Conservation (phyloP, 306 rosid genomes). For the Canavalia gladiata region DNA sequence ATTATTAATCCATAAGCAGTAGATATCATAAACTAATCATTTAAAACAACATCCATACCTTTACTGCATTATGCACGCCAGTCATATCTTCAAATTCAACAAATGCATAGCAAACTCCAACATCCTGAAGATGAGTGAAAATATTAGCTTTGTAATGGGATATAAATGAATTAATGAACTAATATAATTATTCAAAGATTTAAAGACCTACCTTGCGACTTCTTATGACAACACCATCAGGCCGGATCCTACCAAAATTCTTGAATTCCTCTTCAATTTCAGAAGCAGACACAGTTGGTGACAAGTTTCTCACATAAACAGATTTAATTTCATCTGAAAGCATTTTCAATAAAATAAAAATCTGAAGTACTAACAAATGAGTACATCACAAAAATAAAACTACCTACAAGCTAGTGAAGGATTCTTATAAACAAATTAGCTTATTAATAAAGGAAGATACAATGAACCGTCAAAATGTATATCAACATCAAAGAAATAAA, state of each 20-base stretch:
- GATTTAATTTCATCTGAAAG: slow-evolving; percentile 75
- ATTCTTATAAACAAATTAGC: slow-evolving; percentile 1
- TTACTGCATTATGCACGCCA: slow-evolving; percentile 82
- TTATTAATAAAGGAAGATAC: not conserved
- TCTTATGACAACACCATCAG: slow-evolving; percentile 76
- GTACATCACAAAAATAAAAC: not conserved
- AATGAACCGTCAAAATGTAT: not conserved
- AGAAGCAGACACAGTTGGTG: slow-evolving; percentile 71
- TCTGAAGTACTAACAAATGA: not conserved
- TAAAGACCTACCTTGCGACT: slow-evolving; percentile 71
- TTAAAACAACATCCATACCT: slow-evolving; percentile 56
- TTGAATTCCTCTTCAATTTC: slow-evolving; percentile 82
- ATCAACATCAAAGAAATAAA: not conserved
- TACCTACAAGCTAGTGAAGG: not conserved
- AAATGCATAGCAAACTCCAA: slow-evolving; percentile 88
- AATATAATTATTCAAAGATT: slow-evolving; percentile 33
- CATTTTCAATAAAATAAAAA: slow-evolving; percentile 33
- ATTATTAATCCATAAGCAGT: not conserved
- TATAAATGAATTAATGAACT: not conserved
- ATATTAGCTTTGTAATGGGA: slow-evolving; percentile 30
- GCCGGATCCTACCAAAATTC: slow-evolving; percentile 72
- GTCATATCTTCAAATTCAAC: slow-evolving; percentile 79
- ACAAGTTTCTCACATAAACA: slow-evolving; percentile 81
- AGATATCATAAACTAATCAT: slow-evolving; percentile 21
- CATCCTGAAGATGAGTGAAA: slow-evolving; percentile 66